Percentiles rank a stretch among this genome's conserved stretches.
phyloP scores from a whole-genome alignment of 202 grass and related monocot species.

The Setaria italica region DNA sequence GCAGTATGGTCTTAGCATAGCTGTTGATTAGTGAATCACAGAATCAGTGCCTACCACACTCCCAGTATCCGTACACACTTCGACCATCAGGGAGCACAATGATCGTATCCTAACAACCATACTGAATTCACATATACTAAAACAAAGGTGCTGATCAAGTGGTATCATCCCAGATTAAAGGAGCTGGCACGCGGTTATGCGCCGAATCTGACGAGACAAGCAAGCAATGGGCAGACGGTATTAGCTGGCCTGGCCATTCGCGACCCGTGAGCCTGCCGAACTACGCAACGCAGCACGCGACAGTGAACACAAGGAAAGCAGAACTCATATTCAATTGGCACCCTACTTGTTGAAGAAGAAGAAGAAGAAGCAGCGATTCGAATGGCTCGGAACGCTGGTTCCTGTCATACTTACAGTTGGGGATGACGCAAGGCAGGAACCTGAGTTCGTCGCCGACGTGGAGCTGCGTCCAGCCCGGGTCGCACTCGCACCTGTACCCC shows the following conservation, averaged over 20 bases:
- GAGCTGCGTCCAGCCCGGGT: conserved; percentile 79
- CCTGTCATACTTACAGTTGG: conserved; percentile 67
- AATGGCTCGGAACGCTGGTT: background rate
- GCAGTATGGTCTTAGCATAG: background rate
- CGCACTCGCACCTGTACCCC: conserved; percentile 83
- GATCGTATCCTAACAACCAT: background rate
- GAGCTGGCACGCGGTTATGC: conserved; percentile 18
- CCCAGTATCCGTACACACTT: background rate
- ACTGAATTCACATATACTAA: background rate
- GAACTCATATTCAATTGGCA: background rate
- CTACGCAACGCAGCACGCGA: background rate
- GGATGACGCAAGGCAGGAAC: conserved; percentile 90
- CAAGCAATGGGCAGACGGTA: background rate
- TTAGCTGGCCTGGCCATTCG: conserved; percentile 3
- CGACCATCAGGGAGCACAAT: background rate
- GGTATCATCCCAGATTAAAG: background rate
- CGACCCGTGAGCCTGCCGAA: conserved; percentile 15
- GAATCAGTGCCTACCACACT: background rate
- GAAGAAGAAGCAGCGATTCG: background rate
- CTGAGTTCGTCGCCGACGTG: conserved; percentile 62
- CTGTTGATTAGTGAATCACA: background rate
- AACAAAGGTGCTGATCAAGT: conserved; percentile 2
- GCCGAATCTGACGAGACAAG: background rate
- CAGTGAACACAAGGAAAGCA: background rate
- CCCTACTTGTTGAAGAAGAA: background rate